phyloP scores from a whole-genome alignment of 192 early-diverging fungal species.

The Coemansia sp. region DNA sequence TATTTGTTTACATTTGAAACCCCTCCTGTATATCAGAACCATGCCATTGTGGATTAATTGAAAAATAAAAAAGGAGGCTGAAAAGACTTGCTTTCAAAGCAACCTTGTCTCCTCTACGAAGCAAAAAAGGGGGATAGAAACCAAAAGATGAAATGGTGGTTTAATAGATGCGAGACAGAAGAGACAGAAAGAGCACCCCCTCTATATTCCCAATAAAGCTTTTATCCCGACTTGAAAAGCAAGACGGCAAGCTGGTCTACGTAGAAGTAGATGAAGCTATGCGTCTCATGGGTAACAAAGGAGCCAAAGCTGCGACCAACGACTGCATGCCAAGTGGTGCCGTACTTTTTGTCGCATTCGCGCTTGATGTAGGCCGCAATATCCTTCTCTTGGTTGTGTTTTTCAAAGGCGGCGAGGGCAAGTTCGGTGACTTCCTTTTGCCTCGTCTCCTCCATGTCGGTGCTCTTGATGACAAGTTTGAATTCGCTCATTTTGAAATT shows the following conservation, averaged over 20 bases:
- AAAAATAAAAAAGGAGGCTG: neutral
- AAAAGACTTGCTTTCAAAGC: neutral
- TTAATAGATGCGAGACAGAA: neutral
- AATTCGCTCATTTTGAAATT: slow-evolving; percentile 59
- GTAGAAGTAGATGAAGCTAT: slow-evolving; percentile 99
- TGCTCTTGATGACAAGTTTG: slow-evolving; percentile 94
- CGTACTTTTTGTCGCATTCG: slow-evolving; percentile 97
- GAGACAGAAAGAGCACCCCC: neutral
- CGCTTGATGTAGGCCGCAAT: slow-evolving; percentile 97
- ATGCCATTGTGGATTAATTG: neutral
- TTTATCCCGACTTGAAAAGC: slow-evolving; percentile 89
- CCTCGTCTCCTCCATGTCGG: slow-evolving; percentile 97
- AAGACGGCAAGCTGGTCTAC: slow-evolving; percentile 91
- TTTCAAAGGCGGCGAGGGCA: slow-evolving; percentile 83
- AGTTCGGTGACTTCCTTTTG: slow-evolving; percentile 89
- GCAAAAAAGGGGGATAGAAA: neutral
- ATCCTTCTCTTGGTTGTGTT: slow-evolving; percentile 97
- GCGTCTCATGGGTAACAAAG: slow-evolving; percentile 93
- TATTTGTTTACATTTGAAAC: neutral
- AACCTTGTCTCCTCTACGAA: neutral
- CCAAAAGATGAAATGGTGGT: neutral
- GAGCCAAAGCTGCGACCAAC: slow-evolving; percentile 99
- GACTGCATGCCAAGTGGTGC: slow-evolving; percentile 97
- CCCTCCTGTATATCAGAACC: neutral
- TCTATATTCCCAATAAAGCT: neutral